Conservation (phyloP, 345 rosid genomes). For the Boechera stricta region DNA sequence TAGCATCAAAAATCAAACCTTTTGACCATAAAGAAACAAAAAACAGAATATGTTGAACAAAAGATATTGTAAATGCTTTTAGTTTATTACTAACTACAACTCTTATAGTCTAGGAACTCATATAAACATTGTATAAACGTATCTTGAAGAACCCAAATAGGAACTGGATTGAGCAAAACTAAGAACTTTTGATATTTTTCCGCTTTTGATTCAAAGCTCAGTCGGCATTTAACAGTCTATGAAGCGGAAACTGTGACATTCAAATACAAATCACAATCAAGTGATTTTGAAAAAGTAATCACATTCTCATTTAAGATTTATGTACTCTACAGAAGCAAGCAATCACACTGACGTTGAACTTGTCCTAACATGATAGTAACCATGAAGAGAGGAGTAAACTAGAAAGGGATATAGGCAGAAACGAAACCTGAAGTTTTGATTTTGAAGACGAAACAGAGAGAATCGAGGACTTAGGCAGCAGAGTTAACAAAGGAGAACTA, state of each 20-base stretch:
- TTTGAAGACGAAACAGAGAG: background rate
- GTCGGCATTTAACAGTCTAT: background rate
- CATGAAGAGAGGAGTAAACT: background rate
- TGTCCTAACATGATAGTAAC: background rate
- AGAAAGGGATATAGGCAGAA: background rate
- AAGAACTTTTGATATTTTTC: background rate
- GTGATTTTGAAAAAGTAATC: background rate
- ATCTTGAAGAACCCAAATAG: background rate
- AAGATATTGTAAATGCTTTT: background rate
- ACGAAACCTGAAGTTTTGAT: background rate
- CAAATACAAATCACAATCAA: background rate
- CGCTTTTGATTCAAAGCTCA: background rate
- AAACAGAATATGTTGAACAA: background rate
- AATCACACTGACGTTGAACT: background rate
- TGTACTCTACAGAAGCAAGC: background rate
- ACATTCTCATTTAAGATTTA: background rate
- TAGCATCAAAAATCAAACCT: constrained; percentile 18
- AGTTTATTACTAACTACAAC: background rate
- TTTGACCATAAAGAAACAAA: background rate
- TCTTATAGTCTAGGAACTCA: background rate
- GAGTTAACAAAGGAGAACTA: background rate
- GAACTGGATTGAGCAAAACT: background rate
- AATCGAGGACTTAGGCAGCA: background rate
- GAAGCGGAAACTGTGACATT: background rate
- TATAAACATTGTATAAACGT: background rate